Conservation (phyloP, 495 filamentous ascomycete genomes). For the Trichoderma reesei region DNA sequence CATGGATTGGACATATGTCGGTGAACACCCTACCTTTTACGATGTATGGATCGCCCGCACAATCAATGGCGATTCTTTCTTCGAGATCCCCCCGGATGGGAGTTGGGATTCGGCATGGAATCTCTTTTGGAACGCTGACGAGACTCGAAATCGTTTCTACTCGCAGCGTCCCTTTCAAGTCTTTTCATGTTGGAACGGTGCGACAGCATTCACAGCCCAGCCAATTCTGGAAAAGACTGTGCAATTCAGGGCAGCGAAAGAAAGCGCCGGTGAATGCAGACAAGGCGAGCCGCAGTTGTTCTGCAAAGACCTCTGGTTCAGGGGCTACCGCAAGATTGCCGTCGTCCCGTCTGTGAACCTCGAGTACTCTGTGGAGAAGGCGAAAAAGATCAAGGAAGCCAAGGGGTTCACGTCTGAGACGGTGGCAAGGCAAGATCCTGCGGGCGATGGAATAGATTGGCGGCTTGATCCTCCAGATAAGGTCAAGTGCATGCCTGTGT, state of each 20-base stretch:
- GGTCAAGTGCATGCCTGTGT: slow-evolving; percentile 3
- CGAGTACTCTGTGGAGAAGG: slow-evolving; percentile 31
- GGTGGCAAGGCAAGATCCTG: neutral
- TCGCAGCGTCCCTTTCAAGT: slow-evolving; percentile 39
- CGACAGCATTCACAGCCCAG: slow-evolving; percentile 21
- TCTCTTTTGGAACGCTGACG: slow-evolving; percentile 36
- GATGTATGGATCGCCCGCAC: slow-evolving; percentile 43
- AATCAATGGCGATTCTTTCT: slow-evolving; percentile 41
- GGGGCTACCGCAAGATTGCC: slow-evolving; percentile 36
- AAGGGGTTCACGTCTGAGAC: slow-evolving; percentile 24
- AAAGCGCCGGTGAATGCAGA: slow-evolving; percentile 29
- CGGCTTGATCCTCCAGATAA: neutral
- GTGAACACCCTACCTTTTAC: slow-evolving; percentile 34
- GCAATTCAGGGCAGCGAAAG: slow-evolving; percentile 24
- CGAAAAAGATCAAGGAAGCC: slow-evolving; percentile 27
- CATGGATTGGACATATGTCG: slow-evolving; percentile 43
- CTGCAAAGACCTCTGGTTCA: slow-evolving; percentile 40
- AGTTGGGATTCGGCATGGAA: slow-evolving; percentile 33
- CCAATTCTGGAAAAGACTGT: slow-evolving; percentile 23
- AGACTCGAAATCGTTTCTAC: slow-evolving; percentile 19
- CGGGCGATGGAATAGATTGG: neutral
- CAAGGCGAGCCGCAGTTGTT: slow-evolving; percentile 39
- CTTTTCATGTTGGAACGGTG: slow-evolving; percentile 46
- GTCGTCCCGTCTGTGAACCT: slow-evolving; percentile 42
- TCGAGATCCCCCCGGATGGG: slow-evolving; percentile 36